These are phyloP conservation scores for Cryphonectria radicalis DNA, from an alignment of 2,329 filamentous ascomycete species.

Conservation along the genomic window DNA sequence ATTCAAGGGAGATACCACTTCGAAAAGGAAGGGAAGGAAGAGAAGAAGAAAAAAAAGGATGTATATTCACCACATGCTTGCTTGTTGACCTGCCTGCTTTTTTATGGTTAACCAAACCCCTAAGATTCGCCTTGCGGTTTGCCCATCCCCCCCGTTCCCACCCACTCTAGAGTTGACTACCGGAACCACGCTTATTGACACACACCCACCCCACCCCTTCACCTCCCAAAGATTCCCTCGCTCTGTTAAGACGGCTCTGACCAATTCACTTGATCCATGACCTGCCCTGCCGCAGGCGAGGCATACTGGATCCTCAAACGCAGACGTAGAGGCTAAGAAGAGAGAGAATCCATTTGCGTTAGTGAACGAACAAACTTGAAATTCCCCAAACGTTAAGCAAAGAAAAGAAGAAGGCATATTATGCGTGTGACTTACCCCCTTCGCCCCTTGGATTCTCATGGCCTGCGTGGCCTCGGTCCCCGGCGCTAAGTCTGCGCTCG, in stretches of 20 bases:
- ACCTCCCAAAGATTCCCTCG: not conserved
- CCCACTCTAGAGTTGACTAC: slow-evolving; percentile 18
- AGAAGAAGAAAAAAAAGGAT: not conserved
- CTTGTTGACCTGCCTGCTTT: slow-evolving; percentile 19
- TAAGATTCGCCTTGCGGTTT: slow-evolving; percentile 5
- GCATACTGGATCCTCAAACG: slow-evolving; percentile 83
- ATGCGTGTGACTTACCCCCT: slow-evolving; percentile 73
- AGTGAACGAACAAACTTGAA: slow-evolving; percentile 4
- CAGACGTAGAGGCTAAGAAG: slow-evolving; percentile 73
- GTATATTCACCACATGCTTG: slow-evolving; percentile 20
- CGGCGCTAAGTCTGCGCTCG: slow-evolving; percentile 73
- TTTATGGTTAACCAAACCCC: not conserved
- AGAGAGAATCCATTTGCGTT: not conserved
- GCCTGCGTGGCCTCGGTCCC: slow-evolving; percentile 86
- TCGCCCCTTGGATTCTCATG: slow-evolving; percentile 85
- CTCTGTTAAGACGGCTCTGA: slow-evolving; percentile 67
- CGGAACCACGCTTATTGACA: not conserved
- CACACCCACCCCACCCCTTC: no score
- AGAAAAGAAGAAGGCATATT: slow-evolving; percentile 7
- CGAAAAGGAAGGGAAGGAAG: not conserved
- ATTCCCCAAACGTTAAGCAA: not conserved
- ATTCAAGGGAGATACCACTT: not conserved
- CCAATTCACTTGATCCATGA: slow-evolving; percentile 97
- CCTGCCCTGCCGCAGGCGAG: slow-evolving; percentile 69
- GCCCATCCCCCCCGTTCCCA: not conserved